Percentiles rank a stretch among this genome's conserved stretches.
These are phyloP conservation scores for Neofusicoccum cordaticola DNA, from an alignment of 2,329 filamentous ascomycete genomes.

Conservation along the genomic window DNA sequence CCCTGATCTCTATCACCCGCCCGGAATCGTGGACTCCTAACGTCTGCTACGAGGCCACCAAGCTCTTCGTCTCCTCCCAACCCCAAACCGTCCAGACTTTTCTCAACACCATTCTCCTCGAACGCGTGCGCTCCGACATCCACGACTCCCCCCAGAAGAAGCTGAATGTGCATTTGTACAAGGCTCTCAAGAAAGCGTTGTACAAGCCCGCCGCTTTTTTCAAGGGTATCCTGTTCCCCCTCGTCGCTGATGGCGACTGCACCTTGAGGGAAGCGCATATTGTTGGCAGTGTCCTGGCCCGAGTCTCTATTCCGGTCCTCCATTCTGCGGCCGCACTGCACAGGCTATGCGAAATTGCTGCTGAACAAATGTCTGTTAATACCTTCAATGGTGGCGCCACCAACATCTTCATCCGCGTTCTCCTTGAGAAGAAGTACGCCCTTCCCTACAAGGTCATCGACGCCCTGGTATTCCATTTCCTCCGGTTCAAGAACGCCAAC, in stretches of 20 bases:
- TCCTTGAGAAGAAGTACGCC: conserved; percentile 96
- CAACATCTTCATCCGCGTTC: conserved; percentile 89
- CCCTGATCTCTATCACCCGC: conserved; percentile 78
- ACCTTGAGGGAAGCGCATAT: conserved; percentile 91
- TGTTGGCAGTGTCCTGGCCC: conserved; percentile 77
- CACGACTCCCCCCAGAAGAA: conserved; percentile 76
- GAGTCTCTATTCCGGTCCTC: conserved; percentile 83
- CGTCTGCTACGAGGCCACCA: conserved; percentile 82
- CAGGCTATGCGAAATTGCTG: conserved; percentile 88
- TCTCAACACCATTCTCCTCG: conserved; percentile 80
- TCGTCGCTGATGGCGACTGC: conserved; percentile 81
- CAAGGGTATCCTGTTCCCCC: conserved; percentile 90
- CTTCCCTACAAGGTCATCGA: conserved; percentile 94
- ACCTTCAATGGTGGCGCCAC: conserved; percentile 86
- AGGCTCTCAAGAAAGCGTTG: conserved; percentile 83
- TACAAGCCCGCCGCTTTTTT: conserved; percentile 97
- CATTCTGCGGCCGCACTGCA: conserved; percentile 91
- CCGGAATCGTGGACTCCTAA: conserved; percentile 78
- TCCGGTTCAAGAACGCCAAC: conserved; percentile 75
- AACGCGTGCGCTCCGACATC: conserved; percentile 90
- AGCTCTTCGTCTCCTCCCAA: conserved; percentile 85
- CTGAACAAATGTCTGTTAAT: conserved; percentile 78
- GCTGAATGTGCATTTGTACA: conserved; percentile 93
- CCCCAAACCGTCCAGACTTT: conserved; percentile 79
- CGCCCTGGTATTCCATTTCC: conserved; percentile 91